These are phyloP conservation scores for Aquilaria sinensis DNA, from an alignment of 345 rosid genomes.

Conservation along the genomic window DNA sequence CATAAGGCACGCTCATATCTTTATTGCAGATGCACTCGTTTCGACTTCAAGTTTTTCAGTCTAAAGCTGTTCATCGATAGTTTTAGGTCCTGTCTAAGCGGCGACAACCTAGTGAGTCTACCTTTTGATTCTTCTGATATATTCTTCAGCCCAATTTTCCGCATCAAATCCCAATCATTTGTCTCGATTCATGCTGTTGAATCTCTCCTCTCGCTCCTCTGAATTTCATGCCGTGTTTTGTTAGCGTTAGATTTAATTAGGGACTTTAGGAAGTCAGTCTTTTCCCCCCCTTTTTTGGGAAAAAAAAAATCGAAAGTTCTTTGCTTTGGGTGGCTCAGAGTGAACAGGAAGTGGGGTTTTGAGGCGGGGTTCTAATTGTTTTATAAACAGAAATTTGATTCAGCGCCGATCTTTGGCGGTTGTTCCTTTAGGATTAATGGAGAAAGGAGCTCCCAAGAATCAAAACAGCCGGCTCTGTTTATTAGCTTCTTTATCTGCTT, in stretches of 20 bases:
- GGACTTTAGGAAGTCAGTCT: background rate
- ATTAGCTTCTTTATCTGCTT: constrained; percentile 42
- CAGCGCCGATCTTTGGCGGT: constrained; percentile 54
- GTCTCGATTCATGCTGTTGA: constrained; percentile 7
- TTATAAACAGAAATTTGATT: constrained; percentile 29
- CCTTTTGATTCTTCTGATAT: background rate
- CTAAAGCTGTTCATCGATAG: background rate
- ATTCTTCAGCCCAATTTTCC: no score
- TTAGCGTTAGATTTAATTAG: background rate
- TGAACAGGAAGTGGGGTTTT: constrained; percentile 15
- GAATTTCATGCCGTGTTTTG: background rate
- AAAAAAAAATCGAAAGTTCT: constrained; percentile 1
- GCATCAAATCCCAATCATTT: background rate
- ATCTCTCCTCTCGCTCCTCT: background rate
- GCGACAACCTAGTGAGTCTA: background rate
- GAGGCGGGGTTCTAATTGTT: constrained; percentile 7
- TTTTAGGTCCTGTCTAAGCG: no score
- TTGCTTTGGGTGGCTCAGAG: background rate
- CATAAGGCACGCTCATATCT: constrained; percentile 1
- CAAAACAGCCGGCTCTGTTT: constrained; percentile 46
- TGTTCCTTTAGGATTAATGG: constrained; percentile 37
- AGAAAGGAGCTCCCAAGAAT: constrained; percentile 53
- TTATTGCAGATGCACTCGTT: background rate
- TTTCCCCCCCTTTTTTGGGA: background rate
- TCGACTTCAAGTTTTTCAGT: background rate